Base-by-base conservation (phyloP, 208 protist species). In the Acanthamoeba triangularis region DNA sequence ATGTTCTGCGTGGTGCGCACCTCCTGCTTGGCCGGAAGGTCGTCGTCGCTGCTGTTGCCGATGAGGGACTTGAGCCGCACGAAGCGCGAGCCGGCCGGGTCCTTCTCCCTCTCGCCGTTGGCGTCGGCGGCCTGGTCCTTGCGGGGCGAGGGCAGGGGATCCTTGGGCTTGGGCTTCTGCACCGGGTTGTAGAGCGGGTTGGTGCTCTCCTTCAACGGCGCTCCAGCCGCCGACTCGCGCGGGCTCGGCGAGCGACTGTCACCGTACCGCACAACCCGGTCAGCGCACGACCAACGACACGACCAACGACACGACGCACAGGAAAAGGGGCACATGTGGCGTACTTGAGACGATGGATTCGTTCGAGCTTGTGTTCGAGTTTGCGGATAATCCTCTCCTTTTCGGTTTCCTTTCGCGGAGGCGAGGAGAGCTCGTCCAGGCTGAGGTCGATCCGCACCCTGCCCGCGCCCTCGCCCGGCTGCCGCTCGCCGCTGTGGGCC, bases 1-100 rank as follows among this genome's bases (percentile, higher is more conserved):
- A 84, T 84, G 76, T 84, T 84, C 44, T 84, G n/a, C 44, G 76
- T 84, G 37, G 37, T 41, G 41, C 76, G 76, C 76, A 84, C 76
- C 76, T 84, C 76, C 41, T 28, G 7, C 16, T 84, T 37, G n/a
- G 35, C 28, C 41, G 25, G 67, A 8, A n/a, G 16, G n/a, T 25
- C 35, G 35, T 33, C 54, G 76, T 5, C 41, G 28, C 41, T 54
- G 18, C 5, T 14, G 76, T 84, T 47, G 41, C 41, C 76, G 23
- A 84, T 54, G 76, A 47, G 76, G 11, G 25, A 37, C 41, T 28
- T 84, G 35, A 47, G 76, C 28, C 25, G 10, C 11, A 44, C 25
- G 35, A 84, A 25, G 44, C 76, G n/a, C 25, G 35, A 84, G 5
- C 20, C 76, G n/a, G 13, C 56, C 56, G 56, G 16, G 7, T 16